These are phyloP conservation scores for Eremomyces bilateralis DNA, from an alignment of 495 filamentous ascomycete species.

Conservation along the genomic window DNA sequence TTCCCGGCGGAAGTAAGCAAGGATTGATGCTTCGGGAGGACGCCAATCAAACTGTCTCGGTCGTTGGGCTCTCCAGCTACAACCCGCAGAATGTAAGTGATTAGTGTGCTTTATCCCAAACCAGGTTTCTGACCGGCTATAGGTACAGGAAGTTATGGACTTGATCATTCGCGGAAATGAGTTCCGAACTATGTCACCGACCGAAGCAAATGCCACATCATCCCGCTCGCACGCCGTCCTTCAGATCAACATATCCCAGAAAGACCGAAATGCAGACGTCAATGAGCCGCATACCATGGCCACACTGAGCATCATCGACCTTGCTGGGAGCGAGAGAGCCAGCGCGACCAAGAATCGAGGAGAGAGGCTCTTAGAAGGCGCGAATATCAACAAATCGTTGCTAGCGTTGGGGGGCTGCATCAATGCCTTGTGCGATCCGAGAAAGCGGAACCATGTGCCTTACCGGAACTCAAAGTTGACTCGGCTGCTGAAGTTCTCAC, in stretches of 20 bases:
- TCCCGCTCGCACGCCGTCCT: conserved; percentile 97
- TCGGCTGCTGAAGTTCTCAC: conserved; percentile 83
- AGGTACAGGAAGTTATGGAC: conserved; percentile 80
- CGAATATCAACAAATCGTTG: conserved; percentile 98
- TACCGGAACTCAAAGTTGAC: conserved; percentile 98
- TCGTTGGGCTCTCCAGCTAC: conserved; percentile 79
- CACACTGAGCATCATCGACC: conserved; percentile 91
- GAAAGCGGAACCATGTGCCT: conserved; percentile 83
- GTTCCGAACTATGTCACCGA: conserved; percentile 86
- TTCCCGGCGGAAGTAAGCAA: conserved; percentile 66
- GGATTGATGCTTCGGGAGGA: conserved; percentile 91
- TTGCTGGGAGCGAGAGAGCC: conserved; percentile 88
- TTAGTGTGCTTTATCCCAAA: not conserved
- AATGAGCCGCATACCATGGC: conserved; percentile 96
- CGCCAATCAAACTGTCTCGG: conserved; percentile 77
- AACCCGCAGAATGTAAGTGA: conserved; percentile 51
- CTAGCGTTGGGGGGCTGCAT: conserved; percentile 93
- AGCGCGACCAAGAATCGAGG: conserved; percentile 95
- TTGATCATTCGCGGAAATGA: conserved; percentile 96
- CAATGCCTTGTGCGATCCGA: conserved; percentile 89
- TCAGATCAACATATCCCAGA: conserved; percentile 88
- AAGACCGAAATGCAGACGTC: conserved; percentile 78
- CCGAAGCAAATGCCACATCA: conserved; percentile 92
- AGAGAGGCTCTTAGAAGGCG: conserved; percentile 76
- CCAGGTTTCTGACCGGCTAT: not conserved